Base-by-base conservation (phyloP, 139 green algal species). In the Monoraphidium neglectum region DNA sequence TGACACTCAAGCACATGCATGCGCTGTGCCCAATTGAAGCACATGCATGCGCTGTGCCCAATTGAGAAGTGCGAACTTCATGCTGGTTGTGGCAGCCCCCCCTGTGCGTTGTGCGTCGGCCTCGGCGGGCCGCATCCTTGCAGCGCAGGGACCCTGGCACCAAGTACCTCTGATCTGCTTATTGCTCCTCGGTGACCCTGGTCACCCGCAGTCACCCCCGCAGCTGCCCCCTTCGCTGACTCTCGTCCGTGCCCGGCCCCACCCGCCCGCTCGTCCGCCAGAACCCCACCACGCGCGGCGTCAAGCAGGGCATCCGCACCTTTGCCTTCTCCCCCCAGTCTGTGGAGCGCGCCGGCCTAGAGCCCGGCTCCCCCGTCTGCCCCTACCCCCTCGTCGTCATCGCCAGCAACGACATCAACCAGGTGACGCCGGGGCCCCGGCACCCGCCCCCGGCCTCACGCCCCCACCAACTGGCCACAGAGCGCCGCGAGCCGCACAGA, bases 311-410 rank as follows among this genome's bases (percentile, higher is more conserved):
- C 61, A 92, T 95, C 84, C 89, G 91, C 76, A 81, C 93, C n/a
- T 91, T 95, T 70, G 47, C 76, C n/a, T 95, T 95, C 76, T 82
- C 91, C 70, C 86, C 90, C n/a, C 86, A 90, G 59, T 90, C 90
- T 6, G 68, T 93, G 53, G 79, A 88, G 76, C 83, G 90, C 0
- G 78, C 85, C 12, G 88, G 88, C 49, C 62, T 94, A 51, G 73
- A 84, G 77, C 70, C 80, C 54, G 77, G 59, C 40, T 51, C 46
- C 59, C 83, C 70, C 32, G 66, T 79, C 0, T 72, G 74, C 1
- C 13, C 30, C 36, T 83, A 84, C n/a, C 87, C 86, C 57, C 89
- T 94, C 71, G 71, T 90, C n/a, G 84, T 95, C 35, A 83, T 95
- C 49, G 81, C 84, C 5, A 86, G 74, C 67, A 92, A 93, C 60